Evolutionary conservation across 345 rosid species (phyloP).

Genomic region (Lumnitzera littorea): DNA sequence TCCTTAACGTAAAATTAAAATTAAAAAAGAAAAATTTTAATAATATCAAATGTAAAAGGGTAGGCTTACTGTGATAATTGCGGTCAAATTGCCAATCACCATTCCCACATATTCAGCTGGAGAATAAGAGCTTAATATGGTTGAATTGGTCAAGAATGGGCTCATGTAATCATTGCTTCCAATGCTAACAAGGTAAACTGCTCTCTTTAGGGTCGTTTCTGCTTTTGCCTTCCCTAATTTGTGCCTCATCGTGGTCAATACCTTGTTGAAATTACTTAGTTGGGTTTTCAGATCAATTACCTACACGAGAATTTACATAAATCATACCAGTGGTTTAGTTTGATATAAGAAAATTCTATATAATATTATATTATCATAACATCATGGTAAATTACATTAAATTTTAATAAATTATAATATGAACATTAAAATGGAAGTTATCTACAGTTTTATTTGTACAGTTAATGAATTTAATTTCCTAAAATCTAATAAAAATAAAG

Average conservation of each 20-base stretch:
- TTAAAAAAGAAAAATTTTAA: not conserved
- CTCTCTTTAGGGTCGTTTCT: conserved; percentile 22
- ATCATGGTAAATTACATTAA: too few relatives aligned
- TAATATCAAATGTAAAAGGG: not conserved
- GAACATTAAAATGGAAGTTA: too few relatives aligned
- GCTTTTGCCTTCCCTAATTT: conserved; percentile 23
- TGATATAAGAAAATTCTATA: too few relatives aligned
- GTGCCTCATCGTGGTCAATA: conserved; percentile 17
- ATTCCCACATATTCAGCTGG: conserved; percentile 12
- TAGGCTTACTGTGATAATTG: conserved; percentile 20
- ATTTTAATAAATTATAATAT: too few relatives aligned
- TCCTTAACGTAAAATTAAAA: too few relatives aligned
- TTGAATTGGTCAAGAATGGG: conserved; percentile 14
- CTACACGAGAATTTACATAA: conserved; percentile 7
- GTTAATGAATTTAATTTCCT: too few relatives aligned
- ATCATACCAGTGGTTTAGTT: not conserved
- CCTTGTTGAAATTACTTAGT: conserved; percentile 24
- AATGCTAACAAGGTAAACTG: conserved; percentile 33
- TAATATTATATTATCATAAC: too few relatives aligned
- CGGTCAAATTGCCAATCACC: conserved; percentile 28
- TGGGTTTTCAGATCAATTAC: conserved; percentile 35
- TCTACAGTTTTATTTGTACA: too few relatives aligned
- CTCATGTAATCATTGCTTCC: conserved; percentile 29
- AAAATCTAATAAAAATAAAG: too few relatives aligned
- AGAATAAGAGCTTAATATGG: conserved; percentile 9